phyloP scores from a whole-genome alignment of 805 yeast genomes.

The Lachancea waltii region DNA sequence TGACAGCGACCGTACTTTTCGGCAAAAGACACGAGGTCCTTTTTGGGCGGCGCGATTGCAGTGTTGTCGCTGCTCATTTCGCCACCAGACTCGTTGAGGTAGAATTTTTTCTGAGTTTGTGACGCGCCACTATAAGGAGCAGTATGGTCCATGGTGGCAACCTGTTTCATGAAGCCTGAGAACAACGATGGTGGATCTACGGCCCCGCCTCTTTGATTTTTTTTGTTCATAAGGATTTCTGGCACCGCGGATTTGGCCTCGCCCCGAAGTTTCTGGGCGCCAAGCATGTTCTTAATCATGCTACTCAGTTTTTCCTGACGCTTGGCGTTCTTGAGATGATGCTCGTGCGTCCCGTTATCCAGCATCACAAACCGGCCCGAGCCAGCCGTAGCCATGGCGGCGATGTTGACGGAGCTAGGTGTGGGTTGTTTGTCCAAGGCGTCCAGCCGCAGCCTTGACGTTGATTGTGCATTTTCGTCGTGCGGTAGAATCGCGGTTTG shows the following conservation, averaged over 20 bases:
- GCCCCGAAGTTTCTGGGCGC: slow-evolving; percentile 62
- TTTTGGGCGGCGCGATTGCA: slow-evolving; percentile 12
- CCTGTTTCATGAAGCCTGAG: slow-evolving; percentile 59
- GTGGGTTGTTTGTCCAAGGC: too few species aligned
- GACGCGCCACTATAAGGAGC: slow-evolving; percentile 35
- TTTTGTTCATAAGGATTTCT: slow-evolving; percentile 41
- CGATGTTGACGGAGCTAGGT: slow-evolving; percentile 6
- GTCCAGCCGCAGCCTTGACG: slow-evolving; percentile 4
- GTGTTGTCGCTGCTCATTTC: neutral
- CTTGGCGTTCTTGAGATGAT: slow-evolving; percentile 65
- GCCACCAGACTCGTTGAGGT: neutral
- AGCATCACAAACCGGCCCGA: slow-evolving; percentile 42
- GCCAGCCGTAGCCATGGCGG: slow-evolving; percentile 7
- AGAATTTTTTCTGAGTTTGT: slow-evolving; percentile 7
- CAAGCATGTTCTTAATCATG: slow-evolving; percentile 71
- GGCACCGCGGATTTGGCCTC: slow-evolving; percentile 74
- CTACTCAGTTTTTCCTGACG: slow-evolving; percentile 70
- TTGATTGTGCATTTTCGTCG: slow-evolving; percentile 2
- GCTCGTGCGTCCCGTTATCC: slow-evolving; percentile 76
- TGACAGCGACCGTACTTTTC: slow-evolving; percentile 93
- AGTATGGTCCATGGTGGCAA: slow-evolving; percentile 40
- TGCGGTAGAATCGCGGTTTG: neutral
- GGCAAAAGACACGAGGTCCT: slow-evolving; percentile 54
- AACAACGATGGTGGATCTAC: slow-evolving; percentile 62
- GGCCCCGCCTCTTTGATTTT: slow-evolving; percentile 7